These are phyloP conservation scores for Auricularia sp. DNA, from an alignment of 768 basidiomycete species.

Conservation along the genomic window DNA sequence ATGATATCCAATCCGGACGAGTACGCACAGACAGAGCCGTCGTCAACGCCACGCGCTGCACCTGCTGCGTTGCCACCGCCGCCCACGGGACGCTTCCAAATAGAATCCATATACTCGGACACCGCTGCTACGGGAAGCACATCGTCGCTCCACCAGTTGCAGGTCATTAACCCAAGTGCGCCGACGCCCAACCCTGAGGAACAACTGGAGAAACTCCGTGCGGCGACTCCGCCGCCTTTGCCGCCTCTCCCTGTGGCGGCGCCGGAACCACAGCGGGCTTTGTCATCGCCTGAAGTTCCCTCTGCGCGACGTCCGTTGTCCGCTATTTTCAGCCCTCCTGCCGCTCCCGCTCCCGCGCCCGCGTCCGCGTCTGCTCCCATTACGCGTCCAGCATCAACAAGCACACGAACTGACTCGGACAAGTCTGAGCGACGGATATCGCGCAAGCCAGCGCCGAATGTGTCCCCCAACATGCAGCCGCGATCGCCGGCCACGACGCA, in stretches of 20 bases:
- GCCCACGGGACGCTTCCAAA: neutral
- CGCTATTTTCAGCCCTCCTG: neutral
- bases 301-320: no score
- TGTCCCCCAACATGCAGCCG: neutral
- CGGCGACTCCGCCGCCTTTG: neutral
- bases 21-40: neutral
- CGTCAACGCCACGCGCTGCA: neutral
- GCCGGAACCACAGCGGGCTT: neutral
- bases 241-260: neutral
- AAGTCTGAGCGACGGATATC: neutral
- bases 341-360: neutral
- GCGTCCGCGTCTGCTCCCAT: neutral
- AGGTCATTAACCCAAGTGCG: neutral
- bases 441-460: neutral
- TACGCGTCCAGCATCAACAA: neutral
- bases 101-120: neutral
- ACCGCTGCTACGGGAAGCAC: neutral
- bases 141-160: neutral
- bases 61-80: neutral
- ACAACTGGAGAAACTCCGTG: neutral
- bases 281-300: no score
- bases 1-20: neutral
- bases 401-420: neutral
- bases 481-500: neutral
- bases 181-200: neutral